Conservation (phyloP, 164 flowering plant species). For the Echeveria elegans region DNA sequence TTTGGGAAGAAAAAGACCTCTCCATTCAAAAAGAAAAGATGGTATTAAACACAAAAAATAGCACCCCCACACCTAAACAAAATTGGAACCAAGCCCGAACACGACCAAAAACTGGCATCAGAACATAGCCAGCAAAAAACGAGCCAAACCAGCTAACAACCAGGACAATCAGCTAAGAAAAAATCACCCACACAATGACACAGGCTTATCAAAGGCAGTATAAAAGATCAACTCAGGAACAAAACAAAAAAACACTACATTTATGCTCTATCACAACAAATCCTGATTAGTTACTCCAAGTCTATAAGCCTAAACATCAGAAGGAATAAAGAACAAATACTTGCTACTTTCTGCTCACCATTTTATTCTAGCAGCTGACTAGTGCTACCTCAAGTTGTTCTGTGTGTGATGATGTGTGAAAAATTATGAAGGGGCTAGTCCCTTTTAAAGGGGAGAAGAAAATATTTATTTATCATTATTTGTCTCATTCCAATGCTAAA, state of each 20-base stretch:
- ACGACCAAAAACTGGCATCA: neutral
- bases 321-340: neutral
- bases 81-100: neutral
- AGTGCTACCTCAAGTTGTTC: conserved; percentile 1
- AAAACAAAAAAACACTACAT: neutral
- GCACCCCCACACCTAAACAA: neutral
- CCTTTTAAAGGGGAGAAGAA: neutral
- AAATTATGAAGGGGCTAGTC: neutral
- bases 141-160: neutral
- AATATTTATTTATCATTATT: neutral
- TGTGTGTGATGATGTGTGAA: neutral
- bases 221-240: too few species aligned
- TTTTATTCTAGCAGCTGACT: neutral
- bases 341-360: neutral
- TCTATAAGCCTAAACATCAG: neutral
- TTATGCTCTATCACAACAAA: neutral
- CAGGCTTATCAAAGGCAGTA: neutral
- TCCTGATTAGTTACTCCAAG: neutral
- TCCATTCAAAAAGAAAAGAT: neutral
- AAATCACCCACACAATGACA: neutral
- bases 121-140: too few species aligned
- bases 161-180: neutral
- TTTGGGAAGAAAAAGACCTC: neutral
- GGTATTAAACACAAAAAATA: neutral
- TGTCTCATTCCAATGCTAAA: neutral